Base-by-base conservation (phyloP, 345 rosid species). In the Eutrema yunnanense region DNA sequence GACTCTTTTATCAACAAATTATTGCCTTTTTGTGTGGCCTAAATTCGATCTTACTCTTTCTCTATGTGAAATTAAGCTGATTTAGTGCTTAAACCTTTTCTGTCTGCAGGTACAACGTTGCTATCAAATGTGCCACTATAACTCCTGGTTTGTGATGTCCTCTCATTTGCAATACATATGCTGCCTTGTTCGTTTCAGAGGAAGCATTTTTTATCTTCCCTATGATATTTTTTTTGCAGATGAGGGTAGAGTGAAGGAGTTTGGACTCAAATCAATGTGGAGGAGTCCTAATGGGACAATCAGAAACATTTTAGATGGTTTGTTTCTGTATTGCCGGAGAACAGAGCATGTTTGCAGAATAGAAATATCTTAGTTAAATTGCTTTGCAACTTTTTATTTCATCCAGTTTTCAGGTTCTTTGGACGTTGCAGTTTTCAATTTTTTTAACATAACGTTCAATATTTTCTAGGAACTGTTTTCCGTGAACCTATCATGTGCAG, bases 251-350 rank as follows among this genome's bases (percentile, higher is more conserved):
- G 93, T 95, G 68, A 91, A 92, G 75, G 99, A 95, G 80, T 95
- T 92, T 81, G 88, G 87, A 75, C 78, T 95, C 79, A 88, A 87
- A 73, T 79, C 90, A 53, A 90, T 92, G 97, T 90, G 96, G 96
- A 88, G 92, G 82, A 95, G 96, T 80, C 99, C 99, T 41, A 95
- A 95, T 81, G 99, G 99, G 78, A 92, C 99, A 14, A 95, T 95
- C 76, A 87, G 97, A 72, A 95, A 95, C 88, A 95, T 95, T 69
- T 79, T 95, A 82, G 81, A 95, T 61, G 99, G 99, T 95, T 63
- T 43, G 95, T 80, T 40, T 65, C 34, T 56, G 27, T 64, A n/a
- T 42, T 57, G 0, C 53, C 2, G 9, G 44, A 13, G 19, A 27
- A 19, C 5, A 63, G 27, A 40, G 9, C 72, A 58, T 66, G 14